A percentile compares a stretch with the other conserved stretches of the same genome.
These are phyloP conservation scores for Neurospora sp. DNA, from an alignment of 495 filamentous ascomycete species.

Conservation along the genomic window DNA sequence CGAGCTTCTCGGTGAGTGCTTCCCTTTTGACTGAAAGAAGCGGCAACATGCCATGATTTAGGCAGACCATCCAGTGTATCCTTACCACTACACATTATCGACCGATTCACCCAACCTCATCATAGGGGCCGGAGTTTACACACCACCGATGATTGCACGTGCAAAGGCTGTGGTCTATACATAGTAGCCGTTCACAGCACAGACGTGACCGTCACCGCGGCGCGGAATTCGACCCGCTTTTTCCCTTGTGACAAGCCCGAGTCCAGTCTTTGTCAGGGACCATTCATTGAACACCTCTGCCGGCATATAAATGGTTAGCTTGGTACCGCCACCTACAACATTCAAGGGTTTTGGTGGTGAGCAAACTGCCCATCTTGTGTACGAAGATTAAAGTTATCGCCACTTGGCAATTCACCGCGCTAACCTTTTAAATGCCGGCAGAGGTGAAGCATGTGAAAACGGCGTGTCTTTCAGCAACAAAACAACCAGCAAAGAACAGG, in stretches of 20 bases:
- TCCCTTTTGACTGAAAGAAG: background rate
- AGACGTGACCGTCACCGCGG: background rate
- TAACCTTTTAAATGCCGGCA: no score
- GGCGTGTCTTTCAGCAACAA: background rate
- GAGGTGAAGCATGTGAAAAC: background rate
- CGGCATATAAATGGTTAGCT: no score
- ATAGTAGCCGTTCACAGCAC: background rate
- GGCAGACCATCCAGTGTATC: background rate
- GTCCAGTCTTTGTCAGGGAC: background rate
- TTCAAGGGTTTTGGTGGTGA: no score
- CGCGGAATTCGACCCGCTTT: background rate
- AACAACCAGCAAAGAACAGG: background rate
- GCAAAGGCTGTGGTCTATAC: background rate
- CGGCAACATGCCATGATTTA: background rate
- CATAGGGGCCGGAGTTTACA: background rate
- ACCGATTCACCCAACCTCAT: background rate
- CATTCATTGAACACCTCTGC: background rate
- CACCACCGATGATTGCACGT: background rate
- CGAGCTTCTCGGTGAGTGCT: background rate
- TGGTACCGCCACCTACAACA: no score
- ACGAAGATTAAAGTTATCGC: no score
- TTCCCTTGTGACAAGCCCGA: background rate
- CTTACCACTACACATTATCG: background rate
- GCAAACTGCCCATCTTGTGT: no score
- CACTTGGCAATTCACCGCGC: no score